A percentile compares a stretch with the other conserved stretches of the same genome.
Evolutionary conservation across 352 stramenopile genomes (phyloP).

Genomic region (Pythium insidiosum): DNA sequence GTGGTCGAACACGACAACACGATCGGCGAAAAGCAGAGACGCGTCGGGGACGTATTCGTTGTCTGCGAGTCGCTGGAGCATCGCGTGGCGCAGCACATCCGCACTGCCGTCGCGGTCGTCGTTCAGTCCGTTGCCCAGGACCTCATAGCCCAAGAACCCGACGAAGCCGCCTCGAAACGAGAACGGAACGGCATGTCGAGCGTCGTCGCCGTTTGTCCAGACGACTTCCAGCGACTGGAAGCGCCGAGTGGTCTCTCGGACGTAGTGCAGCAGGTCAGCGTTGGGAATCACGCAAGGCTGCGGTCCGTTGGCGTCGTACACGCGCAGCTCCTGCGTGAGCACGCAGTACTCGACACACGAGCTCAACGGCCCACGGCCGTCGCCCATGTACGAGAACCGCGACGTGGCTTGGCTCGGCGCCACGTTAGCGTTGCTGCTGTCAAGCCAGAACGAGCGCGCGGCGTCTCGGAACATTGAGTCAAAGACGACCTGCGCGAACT

Average conservation of each 20-base stretch:
- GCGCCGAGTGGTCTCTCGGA: slow-evolving; percentile 27
- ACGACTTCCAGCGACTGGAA: slow-evolving; percentile 29
- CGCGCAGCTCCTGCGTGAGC: slow-evolving; percentile 31
- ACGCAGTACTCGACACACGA: slow-evolving; percentile 63
- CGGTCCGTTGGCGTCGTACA: slow-evolving; percentile 16
- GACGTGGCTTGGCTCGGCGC: neutral
- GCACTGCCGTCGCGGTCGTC: slow-evolving; percentile 11
- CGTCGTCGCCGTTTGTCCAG: slow-evolving; percentile 1
- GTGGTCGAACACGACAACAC: slow-evolving; percentile 88
- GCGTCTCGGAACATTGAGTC: slow-evolving; percentile 32
- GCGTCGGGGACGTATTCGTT: slow-evolving; percentile 64
- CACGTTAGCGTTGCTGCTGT: slow-evolving; percentile 57
- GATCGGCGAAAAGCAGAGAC: slow-evolving; percentile 89
- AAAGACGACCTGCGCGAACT: slow-evolving; percentile 63
- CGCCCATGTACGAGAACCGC: slow-evolving; percentile 75
- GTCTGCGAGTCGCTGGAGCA: slow-evolving; percentile 12
- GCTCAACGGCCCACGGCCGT: slow-evolving; percentile 43
- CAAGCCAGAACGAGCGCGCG: slow-evolving; percentile 64
- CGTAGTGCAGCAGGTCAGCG: slow-evolving; percentile 16
- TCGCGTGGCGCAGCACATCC: slow-evolving; percentile 19
- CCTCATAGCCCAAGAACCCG: slow-evolving; percentile 85
- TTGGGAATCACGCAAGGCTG: slow-evolving; percentile 11
- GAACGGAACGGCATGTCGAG: slow-evolving; percentile 39
- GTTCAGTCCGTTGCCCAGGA: slow-evolving; percentile 31
- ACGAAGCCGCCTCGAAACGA: slow-evolving; percentile 79